Evolutionary conservation across 306 rosid species (phyloP).

Genomic region (Mucuna pruriens): DNA sequence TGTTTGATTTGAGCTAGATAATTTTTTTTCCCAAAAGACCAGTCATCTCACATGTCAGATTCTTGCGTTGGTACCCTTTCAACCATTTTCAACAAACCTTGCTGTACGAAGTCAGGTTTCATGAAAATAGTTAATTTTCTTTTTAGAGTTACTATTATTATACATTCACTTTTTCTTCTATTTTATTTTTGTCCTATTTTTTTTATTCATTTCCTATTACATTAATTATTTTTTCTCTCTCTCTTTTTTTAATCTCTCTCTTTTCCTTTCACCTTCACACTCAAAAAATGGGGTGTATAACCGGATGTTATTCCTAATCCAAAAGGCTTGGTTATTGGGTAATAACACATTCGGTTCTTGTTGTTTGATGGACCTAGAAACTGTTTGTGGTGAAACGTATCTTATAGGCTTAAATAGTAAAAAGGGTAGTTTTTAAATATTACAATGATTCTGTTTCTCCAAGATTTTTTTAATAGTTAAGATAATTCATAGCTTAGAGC

Average conservation of each 20-base stretch:
- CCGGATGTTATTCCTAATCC: not conserved
- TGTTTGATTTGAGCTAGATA: not conserved
- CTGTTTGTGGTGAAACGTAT: too few relatives aligned
- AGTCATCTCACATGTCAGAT: not conserved
- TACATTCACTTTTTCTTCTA: too few relatives aligned
- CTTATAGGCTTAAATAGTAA: not conserved
- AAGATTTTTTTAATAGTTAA: not conserved
- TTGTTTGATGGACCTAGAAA: not conserved
- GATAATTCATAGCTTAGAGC: too few relatives aligned
- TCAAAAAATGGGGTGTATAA: too few relatives aligned
- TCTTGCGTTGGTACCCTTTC: not conserved
- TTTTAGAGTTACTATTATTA: too few relatives aligned
- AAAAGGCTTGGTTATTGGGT: not conserved
- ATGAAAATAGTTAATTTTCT: not conserved
- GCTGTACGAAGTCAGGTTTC: not conserved
- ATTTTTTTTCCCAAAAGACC: not conserved
- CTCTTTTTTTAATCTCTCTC: too few relatives aligned
- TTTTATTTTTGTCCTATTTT: too few relatives aligned
- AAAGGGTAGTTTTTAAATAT: too few relatives aligned
- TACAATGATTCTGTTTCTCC: not conserved
- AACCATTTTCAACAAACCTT: not conserved
- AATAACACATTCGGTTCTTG: not conserved
- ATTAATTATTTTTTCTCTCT: too few relatives aligned
- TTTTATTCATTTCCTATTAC: too few relatives aligned
- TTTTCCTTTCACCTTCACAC: too few relatives aligned